Base-by-base conservation (phyloP, 2,329 filamentous ascomycete species). In the Fusarium miscanthi region DNA sequence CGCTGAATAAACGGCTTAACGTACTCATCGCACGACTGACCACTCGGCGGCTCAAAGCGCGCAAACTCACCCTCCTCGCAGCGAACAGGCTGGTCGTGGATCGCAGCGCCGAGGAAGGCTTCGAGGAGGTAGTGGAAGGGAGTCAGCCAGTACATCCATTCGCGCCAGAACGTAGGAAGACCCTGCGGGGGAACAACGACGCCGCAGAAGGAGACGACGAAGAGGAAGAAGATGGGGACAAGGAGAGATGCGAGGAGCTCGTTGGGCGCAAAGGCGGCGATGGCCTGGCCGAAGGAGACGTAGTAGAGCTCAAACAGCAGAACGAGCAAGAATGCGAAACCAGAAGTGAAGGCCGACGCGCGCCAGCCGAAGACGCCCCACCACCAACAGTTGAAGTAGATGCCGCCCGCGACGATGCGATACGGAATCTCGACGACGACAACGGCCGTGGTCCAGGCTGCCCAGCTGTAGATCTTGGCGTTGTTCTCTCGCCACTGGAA, bases 391-490 rank as follows among this genome's bases (percentile, higher is more conserved):
- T 77, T 78, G 43, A 78, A 82, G 71, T 82, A 82, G 3, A 82
- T 59, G 0, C 86, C 89, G 1, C 90, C 92, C 1, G 90, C 89
- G 8, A 93, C 78, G 17, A 94, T 82, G 1, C 88, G 87, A 73
- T 93, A 94, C 0, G 93, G 93, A 0, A 94, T 84, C 79, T 95
- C 93, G 21, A 88, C 90, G 2, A 93, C 73, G 9, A 94, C 87
- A 3, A 88, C 87, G 0, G 88, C 91, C 5, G 89, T 90, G 0
- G 89, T 87, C 81, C 92, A 93, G 0, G 92, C 91, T 19, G 88
- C 81, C 92, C 93, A 94, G 4, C 89, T 91, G 81, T 95, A 96
- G 31, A 94, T 94, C 79, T 94, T 94, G 21, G 91, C 89, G n/a
- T 89, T 93, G 53, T 90, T 87, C 79, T 96, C 93, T 9, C 93